phyloP scores from a whole-genome alignment of 495 filamentous ascomycete species.

The Penicillium soppii region DNA sequence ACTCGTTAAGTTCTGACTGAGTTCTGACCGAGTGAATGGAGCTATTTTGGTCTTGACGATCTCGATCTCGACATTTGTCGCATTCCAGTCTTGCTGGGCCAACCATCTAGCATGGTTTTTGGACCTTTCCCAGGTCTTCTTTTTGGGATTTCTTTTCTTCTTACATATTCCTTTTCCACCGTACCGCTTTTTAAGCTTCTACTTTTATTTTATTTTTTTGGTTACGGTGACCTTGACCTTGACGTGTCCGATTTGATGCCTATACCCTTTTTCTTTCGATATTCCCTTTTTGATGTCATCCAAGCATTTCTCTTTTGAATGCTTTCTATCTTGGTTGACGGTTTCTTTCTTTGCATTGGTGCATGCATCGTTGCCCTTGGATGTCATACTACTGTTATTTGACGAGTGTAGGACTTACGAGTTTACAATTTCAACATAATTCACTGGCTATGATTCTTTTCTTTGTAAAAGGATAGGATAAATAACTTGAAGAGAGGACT shows the following conservation, averaged over 20 bases:
- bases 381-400: constrained; percentile 7
- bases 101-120: constrained; percentile 9
- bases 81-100: not conserved
- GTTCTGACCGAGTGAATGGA: constrained; percentile 1
- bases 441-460: no score
- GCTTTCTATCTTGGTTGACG: constrained; percentile 13
- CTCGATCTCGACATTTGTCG: constrained; percentile 5
- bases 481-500: constrained; percentile 9
- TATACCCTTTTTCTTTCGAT: constrained; percentile 30
- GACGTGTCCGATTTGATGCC: constrained; percentile 28
- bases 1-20: not conserved
- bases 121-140: not conserved
- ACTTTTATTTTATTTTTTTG: constrained; percentile 11
- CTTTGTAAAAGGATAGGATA: not conserved
- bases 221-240: constrained; percentile 20
- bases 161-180: constrained; percentile 19
- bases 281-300: constrained; percentile 13
- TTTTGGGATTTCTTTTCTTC: constrained; percentile 10
- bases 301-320: constrained; percentile 11
- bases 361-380: constrained; percentile 9
- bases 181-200: constrained; percentile 8
- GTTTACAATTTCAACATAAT: constrained; percentile 1
- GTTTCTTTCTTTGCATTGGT: constrained; percentile 10
- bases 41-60: constrained; percentile 15
- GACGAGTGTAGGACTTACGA: constrained; percentile 12